Conservation (phyloP, 805 yeast species). For the Ascoidea asiatica region DNA sequence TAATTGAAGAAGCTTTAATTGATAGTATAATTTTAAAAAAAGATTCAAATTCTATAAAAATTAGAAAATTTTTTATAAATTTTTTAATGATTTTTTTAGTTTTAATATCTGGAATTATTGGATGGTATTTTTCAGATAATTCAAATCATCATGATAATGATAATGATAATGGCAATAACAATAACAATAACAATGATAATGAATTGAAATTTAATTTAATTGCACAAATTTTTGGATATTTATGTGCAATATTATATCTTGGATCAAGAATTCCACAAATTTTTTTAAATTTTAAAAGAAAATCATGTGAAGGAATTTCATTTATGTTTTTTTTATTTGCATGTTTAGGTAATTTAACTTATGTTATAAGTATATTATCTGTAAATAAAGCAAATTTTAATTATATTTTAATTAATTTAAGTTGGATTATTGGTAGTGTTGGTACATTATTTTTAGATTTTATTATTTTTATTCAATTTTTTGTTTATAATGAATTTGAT, state of each 20-base stretch:
- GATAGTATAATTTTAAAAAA: neutral
- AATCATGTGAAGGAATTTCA: conserved; percentile 91
- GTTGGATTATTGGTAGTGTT: conserved; percentile 86
- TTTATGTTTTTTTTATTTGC: conserved; percentile 91
- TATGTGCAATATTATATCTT: conserved; percentile 60
- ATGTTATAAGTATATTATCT: conserved; percentile 72
- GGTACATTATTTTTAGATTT: conserved; percentile 83
- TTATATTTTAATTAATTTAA: conserved; percentile 68
- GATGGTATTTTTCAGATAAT: neutral
- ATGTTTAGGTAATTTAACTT: conserved; percentile 84
- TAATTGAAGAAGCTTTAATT: neutral
- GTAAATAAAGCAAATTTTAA: conserved; percentile 57
- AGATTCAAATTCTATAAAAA: conserved; percentile 10
- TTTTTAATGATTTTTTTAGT: neutral
- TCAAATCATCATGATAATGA: neutral
- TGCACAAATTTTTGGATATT: conserved; percentile 81
- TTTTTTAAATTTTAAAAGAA: conserved; percentile 67
- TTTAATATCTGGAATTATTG: neutral
- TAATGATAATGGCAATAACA: conserved; percentile 10
- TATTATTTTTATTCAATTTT: conserved; percentile 75
- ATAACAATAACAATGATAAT: conserved; percentile 16
- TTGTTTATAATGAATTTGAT: conserved; percentile 39
- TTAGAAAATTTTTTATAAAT: neutral
- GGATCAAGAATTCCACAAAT: conserved; percentile 94
- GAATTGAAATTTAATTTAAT: conserved; percentile 52